Evolutionary conservation across 2,329 filamentous ascomycete genomes (phyloP).

Genomic region (Stagonosporopsis tanaceti): DNA sequence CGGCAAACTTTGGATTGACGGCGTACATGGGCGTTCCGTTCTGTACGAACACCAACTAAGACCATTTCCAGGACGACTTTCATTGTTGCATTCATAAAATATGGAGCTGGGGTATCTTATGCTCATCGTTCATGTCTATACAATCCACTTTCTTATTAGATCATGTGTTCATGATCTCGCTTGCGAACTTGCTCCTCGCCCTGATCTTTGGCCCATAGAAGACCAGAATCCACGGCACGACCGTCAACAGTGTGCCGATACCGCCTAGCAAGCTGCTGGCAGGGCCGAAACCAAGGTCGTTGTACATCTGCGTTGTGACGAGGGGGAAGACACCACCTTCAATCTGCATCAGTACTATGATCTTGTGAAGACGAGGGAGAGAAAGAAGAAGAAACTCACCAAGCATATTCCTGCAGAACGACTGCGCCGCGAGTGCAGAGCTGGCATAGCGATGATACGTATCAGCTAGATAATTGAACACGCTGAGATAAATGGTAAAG

Average conservation of each 20-base stretch:
- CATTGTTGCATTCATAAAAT: background rate
- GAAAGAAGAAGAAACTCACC: constrained; percentile 48
- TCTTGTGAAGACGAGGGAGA: too few species aligned
- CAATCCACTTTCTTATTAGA: background rate
- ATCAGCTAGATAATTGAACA: constrained; percentile 93
- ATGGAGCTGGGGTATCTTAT: background rate
- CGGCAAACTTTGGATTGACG: background rate
- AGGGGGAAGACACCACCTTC: constrained; percentile 77
- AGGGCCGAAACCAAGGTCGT: constrained; percentile 71
- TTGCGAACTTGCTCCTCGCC: constrained; percentile 77
- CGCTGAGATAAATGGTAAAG: constrained; percentile 77
- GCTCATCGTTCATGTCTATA: background rate
- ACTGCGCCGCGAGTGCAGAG: constrained; percentile 85
- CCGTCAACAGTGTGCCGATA: constrained; percentile 70
- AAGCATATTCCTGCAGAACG: constrained; percentile 83
- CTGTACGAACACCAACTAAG: background rate
- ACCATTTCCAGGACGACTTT: background rate
- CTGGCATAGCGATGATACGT: constrained; percentile 85
- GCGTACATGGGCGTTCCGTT: background rate
- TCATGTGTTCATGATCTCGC: constrained; percentile 44
- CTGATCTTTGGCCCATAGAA: constrained; percentile 81
- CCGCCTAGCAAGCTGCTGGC: constrained; percentile 80
- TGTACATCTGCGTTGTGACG: constrained; percentile 77
- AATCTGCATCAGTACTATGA: background rate
- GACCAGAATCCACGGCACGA: constrained; percentile 87